phyloP scores from a whole-genome alignment of 306 rosid species.

The Quercus wislizeni region DNA sequence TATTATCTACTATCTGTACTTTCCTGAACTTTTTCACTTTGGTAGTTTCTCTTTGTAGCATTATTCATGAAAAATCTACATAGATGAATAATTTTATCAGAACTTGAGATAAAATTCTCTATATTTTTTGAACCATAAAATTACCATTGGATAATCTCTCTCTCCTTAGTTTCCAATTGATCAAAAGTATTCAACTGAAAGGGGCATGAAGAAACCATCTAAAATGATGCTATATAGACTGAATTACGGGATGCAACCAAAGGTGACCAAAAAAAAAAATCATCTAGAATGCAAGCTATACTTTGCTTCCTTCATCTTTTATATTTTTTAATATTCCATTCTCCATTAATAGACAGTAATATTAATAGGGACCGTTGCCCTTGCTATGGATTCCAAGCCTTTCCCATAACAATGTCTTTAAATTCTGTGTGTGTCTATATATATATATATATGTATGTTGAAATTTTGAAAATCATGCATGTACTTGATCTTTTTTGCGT shows the following conservation, averaged over 20 bases:
- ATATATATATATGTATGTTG: no score
- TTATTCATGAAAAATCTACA: background rate
- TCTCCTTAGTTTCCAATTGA: background rate
- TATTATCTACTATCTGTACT: background rate
- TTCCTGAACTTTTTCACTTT: conserved; percentile 7
- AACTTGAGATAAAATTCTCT: background rate
- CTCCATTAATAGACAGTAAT: background rate
- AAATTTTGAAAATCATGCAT: no score
- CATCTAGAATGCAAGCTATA: background rate
- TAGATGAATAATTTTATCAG: background rate
- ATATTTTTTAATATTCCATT: background rate
- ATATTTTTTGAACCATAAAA: background rate
- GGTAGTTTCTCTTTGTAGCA: background rate
- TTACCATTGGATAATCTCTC: background rate
- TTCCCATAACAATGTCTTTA: background rate
- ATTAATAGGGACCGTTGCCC: background rate
- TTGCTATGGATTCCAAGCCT: background rate
- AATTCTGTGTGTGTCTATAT: no score
- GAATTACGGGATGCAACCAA: background rate
- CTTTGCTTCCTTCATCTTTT: background rate
- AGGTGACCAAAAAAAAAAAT: background rate
- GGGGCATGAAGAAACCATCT: background rate
- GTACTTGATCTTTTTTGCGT: no score
- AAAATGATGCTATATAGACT: background rate
- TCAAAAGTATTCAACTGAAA: background rate